Base-by-base conservation (phyloP, 73 alveolate genomes). In the Durusdinium trenchii region DNA sequence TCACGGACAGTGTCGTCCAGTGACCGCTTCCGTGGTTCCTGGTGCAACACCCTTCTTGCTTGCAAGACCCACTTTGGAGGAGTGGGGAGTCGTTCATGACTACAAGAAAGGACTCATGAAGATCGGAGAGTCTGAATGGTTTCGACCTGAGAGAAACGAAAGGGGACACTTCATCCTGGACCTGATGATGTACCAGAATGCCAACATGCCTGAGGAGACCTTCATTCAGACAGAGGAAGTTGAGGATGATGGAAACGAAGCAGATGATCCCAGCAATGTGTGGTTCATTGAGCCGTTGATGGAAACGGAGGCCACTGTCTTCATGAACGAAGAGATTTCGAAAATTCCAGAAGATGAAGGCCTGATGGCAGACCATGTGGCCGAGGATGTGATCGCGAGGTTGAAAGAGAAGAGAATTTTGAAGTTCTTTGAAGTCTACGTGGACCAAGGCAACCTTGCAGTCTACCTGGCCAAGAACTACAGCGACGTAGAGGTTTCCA, bases 321-420 rank as follows among this genome's bases (percentile, higher is more conserved):
- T n/a, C n/a, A n/a, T n/a, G n/a, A n/a, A n/a, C n/a, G n/a, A n/a
- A n/a, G n/a, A n/a, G n/a, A n/a, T n/a, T n/a, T n/a, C n/a, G n/a
- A n/a, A n/a, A n/a, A n/a, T n/a, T n/a, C 45, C 23, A 42, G 79
- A 64, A 10, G 35, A 32, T 32, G 85, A 36, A 7, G 12, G 36
- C 85, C 51, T 12, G 85, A 32, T 20, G 52, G 85, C 85, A 35
- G 42, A 38, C 2, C 51, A 7, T 12, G 12, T 12, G n/a, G 85
- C 85, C n/a, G 85, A 73, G 85, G 85, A 73, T 28, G 85, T 32
- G 50, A 35, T 36, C 85, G n/a, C n/a, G n/a, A 36, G 85, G n/a
- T 50, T 38, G 85, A 32, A 35, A 47, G 35, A 36, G n/a, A 73
- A 38, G 85, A n/a, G n/a, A n/a, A 36, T 10, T 23, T 36, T 5